Base-by-base conservation (phyloP, 2,329 filamentous ascomycete species). In the Colletotrichum tanaceti region DNA sequence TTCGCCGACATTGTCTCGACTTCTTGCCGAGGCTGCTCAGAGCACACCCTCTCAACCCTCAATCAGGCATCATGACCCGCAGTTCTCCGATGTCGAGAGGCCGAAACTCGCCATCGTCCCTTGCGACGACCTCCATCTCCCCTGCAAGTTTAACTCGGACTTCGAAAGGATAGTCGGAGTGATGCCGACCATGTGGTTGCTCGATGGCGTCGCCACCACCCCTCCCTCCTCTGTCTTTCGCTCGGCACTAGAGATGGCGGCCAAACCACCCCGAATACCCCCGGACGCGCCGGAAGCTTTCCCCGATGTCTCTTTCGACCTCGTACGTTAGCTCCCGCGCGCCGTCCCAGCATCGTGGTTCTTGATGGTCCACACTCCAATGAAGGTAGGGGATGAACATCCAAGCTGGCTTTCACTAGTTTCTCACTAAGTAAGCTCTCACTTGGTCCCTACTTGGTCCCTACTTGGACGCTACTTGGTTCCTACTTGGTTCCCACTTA, bases 301-400 rank as follows among this genome's bases (percentile, higher is more conserved):
- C 50, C 55, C 43, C 55, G 62, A 38, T 20, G 38, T 24, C 62
- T 39, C 38, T 68, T 65, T 22, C 50, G 65, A 57, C 24, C 50
- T 61, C 57, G 24, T 65, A 62, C 65, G 52, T 65, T 68, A 68
- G 65, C 50, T 65, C 47, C 62, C 62, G 65, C 65, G 49, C 65
- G 49, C 49, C 62, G 49, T 60, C 55, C 50, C 50, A 55, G 62
- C 62, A 46, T 68, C 49, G 57, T 65, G 65, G 54, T 60, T 58
- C 35, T 22, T 39, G 7, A n/a, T 11, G 28, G 41, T 43, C 49
- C 41, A 49, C 35, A 52, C 35, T 53, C 47, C 47, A 49, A 41
- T 28, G 24, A 54, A 22, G 32, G 24, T 7, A 43, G 35, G 44
- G 20, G 57, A 65, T 41, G 57, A 54, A 32, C 22, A 28, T 20